Conservation (phyloP, 805 yeast genomes). For the Kuraishia borneana region DNA sequence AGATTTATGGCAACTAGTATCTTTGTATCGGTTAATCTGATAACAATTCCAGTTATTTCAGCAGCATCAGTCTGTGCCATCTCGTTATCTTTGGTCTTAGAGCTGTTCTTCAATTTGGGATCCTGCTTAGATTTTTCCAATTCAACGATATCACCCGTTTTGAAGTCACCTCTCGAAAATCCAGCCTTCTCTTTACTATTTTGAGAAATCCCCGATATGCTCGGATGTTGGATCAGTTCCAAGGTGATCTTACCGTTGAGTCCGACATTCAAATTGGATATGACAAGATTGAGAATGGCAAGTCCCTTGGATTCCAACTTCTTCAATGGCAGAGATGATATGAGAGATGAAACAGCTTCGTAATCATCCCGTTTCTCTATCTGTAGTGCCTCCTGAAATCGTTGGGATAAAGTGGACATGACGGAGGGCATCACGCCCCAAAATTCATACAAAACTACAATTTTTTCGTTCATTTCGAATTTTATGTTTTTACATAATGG, state of each 20-base stretch:
- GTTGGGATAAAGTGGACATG: slow-evolving; percentile 16
- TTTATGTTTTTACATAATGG: slow-evolving; percentile 55
- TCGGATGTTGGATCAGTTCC: slow-evolving; percentile 44
- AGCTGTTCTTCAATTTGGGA: slow-evolving; percentile 17
- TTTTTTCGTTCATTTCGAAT: not conserved
- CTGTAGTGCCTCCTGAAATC: slow-evolving; percentile 26
- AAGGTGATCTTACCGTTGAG: slow-evolving; percentile 64
- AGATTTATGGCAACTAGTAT: slow-evolving; percentile 56
- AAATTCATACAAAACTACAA: no score
- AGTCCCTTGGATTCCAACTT: slow-evolving; percentile 60
- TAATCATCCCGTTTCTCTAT: slow-evolving; percentile 45
- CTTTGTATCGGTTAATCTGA: slow-evolving; percentile 33
- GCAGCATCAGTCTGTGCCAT: slow-evolving; percentile 12
- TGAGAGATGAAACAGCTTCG: slow-evolving; percentile 29
- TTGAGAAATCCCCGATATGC: not conserved
- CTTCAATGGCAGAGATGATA: slow-evolving; percentile 45
- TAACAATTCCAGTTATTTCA: slow-evolving; percentile 53
- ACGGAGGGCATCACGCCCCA: no score
- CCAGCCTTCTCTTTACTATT: slow-evolving; percentile 3
- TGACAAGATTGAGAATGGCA: slow-evolving; percentile 57
- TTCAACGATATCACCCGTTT: slow-evolving; percentile 70
- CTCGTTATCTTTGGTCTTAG: slow-evolving; percentile 15
- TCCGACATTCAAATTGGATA: slow-evolving; percentile 61
- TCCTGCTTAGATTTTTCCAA: slow-evolving; percentile 28
- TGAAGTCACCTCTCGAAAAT: slow-evolving; percentile 33